Conservation (phyloP, 2,329 filamentous ascomycete genomes). For the Thielaviopsis euricoi region DNA sequence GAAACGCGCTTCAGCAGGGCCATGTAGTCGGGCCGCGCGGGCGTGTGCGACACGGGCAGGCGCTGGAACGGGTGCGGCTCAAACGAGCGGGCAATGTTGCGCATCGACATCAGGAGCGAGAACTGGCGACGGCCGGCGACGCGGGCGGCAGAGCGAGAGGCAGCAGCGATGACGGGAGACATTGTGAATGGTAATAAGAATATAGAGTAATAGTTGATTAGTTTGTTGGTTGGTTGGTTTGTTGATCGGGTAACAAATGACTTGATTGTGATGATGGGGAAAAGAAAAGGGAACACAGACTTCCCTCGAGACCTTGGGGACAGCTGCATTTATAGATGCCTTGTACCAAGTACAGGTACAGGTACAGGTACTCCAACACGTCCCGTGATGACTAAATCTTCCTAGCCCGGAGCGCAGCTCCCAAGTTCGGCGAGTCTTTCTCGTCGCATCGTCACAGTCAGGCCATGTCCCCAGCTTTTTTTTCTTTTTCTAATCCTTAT, state of each 20-base stretch:
- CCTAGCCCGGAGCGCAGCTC: background rate
- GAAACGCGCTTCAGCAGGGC: constrained; percentile 19
- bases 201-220: background rate
- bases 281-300: background rate
- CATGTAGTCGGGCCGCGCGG: constrained; percentile 19
- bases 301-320: background rate
- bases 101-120: constrained; percentile 20
- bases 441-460: background rate
- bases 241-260: background rate
- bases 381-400: background rate
- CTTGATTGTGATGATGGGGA: background rate
- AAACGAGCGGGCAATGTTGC: constrained; percentile 19
- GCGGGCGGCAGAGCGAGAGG: constrained; percentile 15
- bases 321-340: background rate
- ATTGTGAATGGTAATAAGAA: too few relatives aligned
- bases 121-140: constrained; percentile 19
- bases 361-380: too few relatives aligned
- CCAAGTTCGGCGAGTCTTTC: background rate
- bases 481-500: too few relatives aligned
- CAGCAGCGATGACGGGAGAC: constrained; percentile 5
- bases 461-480: background rate
- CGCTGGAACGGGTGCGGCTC: constrained; percentile 23
- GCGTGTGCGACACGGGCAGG: constrained; percentile 16
- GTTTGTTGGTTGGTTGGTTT: background rate
- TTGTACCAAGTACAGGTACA: background rate